Evolutionary conservation across 345 rosid species (phyloP), one percentile per base, ranked within the genome.

Genomic region (Salix koriyanagi): DNA sequence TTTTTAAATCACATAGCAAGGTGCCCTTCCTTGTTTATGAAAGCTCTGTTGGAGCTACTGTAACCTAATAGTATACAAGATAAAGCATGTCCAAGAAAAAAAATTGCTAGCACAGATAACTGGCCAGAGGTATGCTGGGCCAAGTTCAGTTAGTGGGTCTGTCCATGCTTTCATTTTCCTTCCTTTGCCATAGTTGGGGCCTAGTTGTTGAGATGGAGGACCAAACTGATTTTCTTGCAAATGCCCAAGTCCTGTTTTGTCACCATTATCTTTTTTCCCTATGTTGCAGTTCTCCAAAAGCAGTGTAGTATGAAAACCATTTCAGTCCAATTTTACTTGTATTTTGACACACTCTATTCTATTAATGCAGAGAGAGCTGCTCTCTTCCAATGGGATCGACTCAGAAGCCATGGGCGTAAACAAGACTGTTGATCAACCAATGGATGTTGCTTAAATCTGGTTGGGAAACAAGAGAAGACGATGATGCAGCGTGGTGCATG

Each of bases 401-500:
- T 58, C 79, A 10, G 89, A 88, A 68, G 54, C 80, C 75, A 54
- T 77, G 66, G 84, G 77, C 48, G 78, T 81, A 6, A 80, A 74
- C 80, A 76, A 79, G 42, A 71, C 70, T 14, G 80, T 79, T 41
- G 82, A 82, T 48, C 70, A 62, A 61, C 77, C 83, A 23, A 83
- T 82, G 74, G 80, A 79, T 60, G 84, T 83, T 46, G 82, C 86
- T 28, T 88, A 81, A 83, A 77, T 77, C 76, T 7, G 64, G 66
- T 70, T 37, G 44, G 70, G 77, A 15, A 65, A 56, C 58, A 58
- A 32, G 26, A 2, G 7, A 26, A 32, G 60, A 14, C 44, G 21
- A 67, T 41, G 37, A 3, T n/a, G n/a, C 41, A 30, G 13, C 67
- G 4, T 36, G 36, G 58, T 56, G 52, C 30, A 21, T 66, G 44